These are phyloP conservation scores for Eutrema heterophyllum DNA, from an alignment of 345 rosid genomes.

Conservation along the genomic window DNA sequence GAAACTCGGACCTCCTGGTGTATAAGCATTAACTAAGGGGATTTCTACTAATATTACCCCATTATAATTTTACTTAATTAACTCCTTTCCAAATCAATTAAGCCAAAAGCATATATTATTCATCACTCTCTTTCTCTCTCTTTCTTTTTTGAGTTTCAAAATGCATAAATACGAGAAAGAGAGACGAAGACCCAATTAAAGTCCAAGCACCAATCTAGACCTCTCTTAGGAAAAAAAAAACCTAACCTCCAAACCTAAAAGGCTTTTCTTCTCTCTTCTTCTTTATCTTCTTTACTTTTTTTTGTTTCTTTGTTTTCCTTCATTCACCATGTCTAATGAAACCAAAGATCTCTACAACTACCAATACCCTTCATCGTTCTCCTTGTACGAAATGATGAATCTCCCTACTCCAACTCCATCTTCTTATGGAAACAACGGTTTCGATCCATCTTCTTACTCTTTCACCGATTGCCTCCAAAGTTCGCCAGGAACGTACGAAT, in stretches of 20 bases:
- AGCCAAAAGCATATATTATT: slow-evolving; percentile 14
- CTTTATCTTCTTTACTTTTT: not conserved
- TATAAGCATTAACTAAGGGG: too few species aligned
- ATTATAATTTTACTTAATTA: not conserved
- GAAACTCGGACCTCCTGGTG: too few species aligned
- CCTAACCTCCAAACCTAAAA: slow-evolving; percentile 28
- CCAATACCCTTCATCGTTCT: slow-evolving; percentile 27
- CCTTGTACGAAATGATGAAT: slow-evolving; percentile 27
- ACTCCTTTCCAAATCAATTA: not conserved
- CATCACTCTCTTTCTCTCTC: slow-evolving; percentile 1
- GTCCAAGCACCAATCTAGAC: slow-evolving; percentile 32
- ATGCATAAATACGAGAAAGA: slow-evolving; percentile 35
- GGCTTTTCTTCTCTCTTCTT: slow-evolving; percentile 24
- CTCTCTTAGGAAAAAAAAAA: slow-evolving; percentile 18
- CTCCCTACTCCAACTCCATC: slow-evolving; percentile 13
- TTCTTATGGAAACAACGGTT: slow-evolving; percentile 19
- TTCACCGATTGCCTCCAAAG: slow-evolving; percentile 59
- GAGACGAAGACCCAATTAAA: slow-evolving; percentile 30
- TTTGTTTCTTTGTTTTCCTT: not conserved
- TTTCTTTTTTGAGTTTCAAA: slow-evolving; percentile 29
- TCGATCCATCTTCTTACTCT: slow-evolving; percentile 43
- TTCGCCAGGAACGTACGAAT: slow-evolving; percentile 40
- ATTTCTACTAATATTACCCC: too few species aligned
- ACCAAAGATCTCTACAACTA: slow-evolving; percentile 49
- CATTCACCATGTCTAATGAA: slow-evolving; percentile 67